Percentiles rank a stretch among this genome's conserved stretches.
Conservation (phyloP, 805 yeast genomes). For the Pichia membranifaciens region DNA sequence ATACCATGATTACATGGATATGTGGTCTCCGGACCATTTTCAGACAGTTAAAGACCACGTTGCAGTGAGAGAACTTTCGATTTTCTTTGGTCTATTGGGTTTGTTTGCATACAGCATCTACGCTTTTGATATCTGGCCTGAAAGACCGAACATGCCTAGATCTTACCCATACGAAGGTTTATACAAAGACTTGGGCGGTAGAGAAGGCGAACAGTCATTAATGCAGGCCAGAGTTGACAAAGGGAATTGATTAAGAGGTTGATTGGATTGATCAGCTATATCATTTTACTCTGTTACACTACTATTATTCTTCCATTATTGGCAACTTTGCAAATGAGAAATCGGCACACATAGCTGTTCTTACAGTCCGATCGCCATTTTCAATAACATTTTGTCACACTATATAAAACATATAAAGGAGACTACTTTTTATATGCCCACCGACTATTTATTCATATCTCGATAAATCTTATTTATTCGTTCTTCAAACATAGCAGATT, state of each 20-base stretch:
- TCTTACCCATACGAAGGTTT: conserved; percentile 71
- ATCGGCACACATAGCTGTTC: no score
- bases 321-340: no score
- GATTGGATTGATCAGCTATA: no score
- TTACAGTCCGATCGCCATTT: no score
- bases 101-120: conserved; percentile 39
- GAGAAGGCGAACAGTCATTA: conserved; percentile 38
- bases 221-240: conserved; percentile 39
- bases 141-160: conserved; percentile 70
- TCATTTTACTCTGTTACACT: no score
- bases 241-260: conserved; percentile 13
- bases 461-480: no score
- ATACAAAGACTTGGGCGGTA: conserved; percentile 68
- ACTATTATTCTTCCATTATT: no score
- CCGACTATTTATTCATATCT: no score
- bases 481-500: no score
- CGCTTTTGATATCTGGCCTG: conserved; percentile 52
- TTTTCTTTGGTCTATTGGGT: conserved; percentile 48
- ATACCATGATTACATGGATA: conserved; percentile 66
- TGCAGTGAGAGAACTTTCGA: conserved; percentile 54
- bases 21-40: conserved; percentile 82
- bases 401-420: no score
- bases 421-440: no score
- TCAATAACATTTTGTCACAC: no score
- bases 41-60: conserved; percentile 52